Evolutionary conservation across 2,329 filamentous ascomycete genomes (phyloP).

Genomic region (Sphaerulina vaccinii): DNA sequence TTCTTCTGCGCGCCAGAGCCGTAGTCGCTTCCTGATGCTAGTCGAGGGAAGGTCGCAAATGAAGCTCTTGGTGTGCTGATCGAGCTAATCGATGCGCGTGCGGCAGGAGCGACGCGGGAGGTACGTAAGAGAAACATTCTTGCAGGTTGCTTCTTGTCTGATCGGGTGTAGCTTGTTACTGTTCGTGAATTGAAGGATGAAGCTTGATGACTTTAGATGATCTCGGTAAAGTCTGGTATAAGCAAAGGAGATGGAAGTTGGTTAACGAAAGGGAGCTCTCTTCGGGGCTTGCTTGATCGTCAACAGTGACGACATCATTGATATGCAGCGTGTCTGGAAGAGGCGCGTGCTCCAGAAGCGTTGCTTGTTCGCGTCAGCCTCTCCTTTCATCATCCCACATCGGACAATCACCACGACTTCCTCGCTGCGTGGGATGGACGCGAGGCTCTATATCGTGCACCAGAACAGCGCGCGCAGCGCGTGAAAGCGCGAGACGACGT

Average conservation of each 20-base stretch:
- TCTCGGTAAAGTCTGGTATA: neutral
- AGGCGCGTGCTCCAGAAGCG: no score
- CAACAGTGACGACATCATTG: slow-evolving; percentile 11
- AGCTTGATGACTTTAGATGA: slow-evolving; percentile 1
- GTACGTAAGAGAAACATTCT: slow-evolving; percentile 20
- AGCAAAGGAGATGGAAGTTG: neutral
- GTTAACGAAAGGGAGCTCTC: slow-evolving; percentile 3
- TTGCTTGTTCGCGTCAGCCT: no score
- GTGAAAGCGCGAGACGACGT: no score
- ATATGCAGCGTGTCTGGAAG: no score
- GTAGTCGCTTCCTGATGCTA: slow-evolving; percentile 14
- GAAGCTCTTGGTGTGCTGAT: slow-evolving; percentile 2
- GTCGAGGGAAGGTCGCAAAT: slow-evolving; percentile 9
- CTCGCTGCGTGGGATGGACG: no score
- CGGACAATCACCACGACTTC: no score
- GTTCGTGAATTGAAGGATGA: neutral
- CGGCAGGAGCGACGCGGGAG: neutral
- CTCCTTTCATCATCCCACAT: no score
- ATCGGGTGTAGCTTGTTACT: neutral
- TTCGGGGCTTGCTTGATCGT: slow-evolving; percentile 7
- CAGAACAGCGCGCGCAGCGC: no score
- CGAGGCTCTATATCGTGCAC: no score
- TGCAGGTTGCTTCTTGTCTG: neutral
- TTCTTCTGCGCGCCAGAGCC: slow-evolving; percentile 17
- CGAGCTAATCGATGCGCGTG: neutral